A percentile compares a stretch with the other conserved stretches of the same genome.
These are phyloP conservation scores for Yamadazyma diddensiae DNA, from an alignment of 1,139 yeast genomes.

Conservation along the genomic window DNA sequence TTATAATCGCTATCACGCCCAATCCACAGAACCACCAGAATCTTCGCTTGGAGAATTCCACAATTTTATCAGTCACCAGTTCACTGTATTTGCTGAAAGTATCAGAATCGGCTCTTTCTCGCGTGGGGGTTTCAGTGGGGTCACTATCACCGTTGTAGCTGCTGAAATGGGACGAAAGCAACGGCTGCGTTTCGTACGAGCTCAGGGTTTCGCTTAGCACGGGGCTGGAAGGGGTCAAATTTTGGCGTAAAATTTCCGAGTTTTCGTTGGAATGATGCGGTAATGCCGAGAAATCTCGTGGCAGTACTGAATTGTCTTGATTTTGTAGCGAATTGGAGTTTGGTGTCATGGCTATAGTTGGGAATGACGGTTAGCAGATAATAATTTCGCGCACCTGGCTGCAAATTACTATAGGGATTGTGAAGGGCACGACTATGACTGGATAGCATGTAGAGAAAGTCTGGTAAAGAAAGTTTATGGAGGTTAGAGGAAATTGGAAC, in stretches of 20 bases:
- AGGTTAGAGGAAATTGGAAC: too few relatives aligned
- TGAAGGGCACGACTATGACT: too few relatives aligned
- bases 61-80: conserved; percentile 15
- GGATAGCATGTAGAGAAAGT: too few relatives aligned
- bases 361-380: neutral
- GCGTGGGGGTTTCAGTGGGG: neutral
- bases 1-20: conserved; percentile 51
- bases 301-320: neutral
- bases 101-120: neutral
- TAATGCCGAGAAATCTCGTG: conserved; percentile 1
- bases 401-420: too few relatives aligned
- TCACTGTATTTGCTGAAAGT: conserved; percentile 7
- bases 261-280: conserved; percentile 1
- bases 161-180: conserved; percentile 6
- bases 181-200: conserved; percentile 5
- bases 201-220: conserved; percentile 2
- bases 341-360: neutral
- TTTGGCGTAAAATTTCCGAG: conserved; percentile 1
- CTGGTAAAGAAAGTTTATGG: too few relatives aligned
- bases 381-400: conserved; percentile 1
- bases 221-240: conserved; percentile 3
- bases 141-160: neutral
- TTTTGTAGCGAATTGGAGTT: conserved; percentile 1
- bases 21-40: conserved; percentile 54
- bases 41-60: conserved; percentile 29